Evolutionary conservation across 176 grass and related monocot genomes (phyloP).

Genomic region (Oryza officinalis): DNA sequence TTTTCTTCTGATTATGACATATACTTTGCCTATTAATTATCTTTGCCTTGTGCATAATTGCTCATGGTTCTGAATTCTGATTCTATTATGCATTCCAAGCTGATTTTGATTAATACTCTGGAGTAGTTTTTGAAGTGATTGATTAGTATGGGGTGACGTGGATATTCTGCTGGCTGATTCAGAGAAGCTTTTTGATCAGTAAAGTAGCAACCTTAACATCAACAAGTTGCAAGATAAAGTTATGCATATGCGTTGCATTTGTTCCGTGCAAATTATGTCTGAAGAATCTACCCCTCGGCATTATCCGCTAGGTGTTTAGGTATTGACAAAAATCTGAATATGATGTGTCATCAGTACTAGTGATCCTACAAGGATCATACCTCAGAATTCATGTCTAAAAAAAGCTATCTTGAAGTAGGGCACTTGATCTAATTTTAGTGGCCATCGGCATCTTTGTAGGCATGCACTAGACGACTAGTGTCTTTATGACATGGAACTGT

Average conservation of each 20-base stretch:
- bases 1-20: not conserved
- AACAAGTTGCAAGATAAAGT: conserved; percentile 31
- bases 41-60: not conserved
- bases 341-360: conserved; percentile 1
- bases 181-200: conserved; percentile 15
- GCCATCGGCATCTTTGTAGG: conserved; percentile 26
- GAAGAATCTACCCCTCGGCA: conserved; percentile 13
- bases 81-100: not conserved
- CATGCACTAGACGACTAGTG: not conserved
- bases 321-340: not conserved
- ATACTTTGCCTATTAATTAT: not conserved
- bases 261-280: not conserved
- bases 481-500: not conserved
- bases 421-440: conserved; percentile 4
- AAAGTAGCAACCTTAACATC: conserved; percentile 27
- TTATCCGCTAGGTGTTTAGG: not conserved
- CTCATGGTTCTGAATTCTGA: not conserved
- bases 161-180: conserved; percentile 33
- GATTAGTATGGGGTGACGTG: not conserved
- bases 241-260: conserved; percentile 9
- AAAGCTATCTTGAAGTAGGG: conserved; percentile 5
- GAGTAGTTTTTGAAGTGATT: not conserved
- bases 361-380: not conserved
- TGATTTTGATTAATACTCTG: not conserved
- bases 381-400: conserved; percentile 1